Evolutionary conservation across 2,329 filamentous ascomycete species (phyloP), one percentile per base, ranked within the genome.

Genomic region (Teratosphaeria destructans): DNA sequence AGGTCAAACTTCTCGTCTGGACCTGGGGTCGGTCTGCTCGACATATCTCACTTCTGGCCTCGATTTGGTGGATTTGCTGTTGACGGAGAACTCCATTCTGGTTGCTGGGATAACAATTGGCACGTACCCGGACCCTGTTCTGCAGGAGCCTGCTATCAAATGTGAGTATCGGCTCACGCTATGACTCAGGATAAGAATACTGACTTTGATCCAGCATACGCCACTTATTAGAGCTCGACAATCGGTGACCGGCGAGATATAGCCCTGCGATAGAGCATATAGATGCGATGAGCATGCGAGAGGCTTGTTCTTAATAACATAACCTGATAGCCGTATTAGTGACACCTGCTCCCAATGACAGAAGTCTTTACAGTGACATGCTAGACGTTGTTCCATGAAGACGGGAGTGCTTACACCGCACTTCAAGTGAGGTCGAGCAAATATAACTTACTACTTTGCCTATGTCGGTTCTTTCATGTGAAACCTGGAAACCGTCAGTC

Each of bases 41-140:
- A 63, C 63, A 19, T 70, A 70, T 57, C 64, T 74, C 10, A 73
- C 75, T 5, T 71, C 73, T 0, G 76, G 75, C 0, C 59, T 80
- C 54, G 71, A 72, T n/a, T 54, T 80, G 55, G 69, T 67, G 2
- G 77, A 81, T 67, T 69, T 81, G 16, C 57, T 81, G n/a, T 67
- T 72, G 19, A 80, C 78, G 4, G 76, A 77, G 69, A 73, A 67
- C 39, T 55, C 76, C 47, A 70, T 79, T 54, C 62, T 76, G 0
- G 63, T 78, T 29, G 75, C 77, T 2, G 73, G 69, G 34, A 62
- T 71, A 5, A 67, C 73, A 56, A 62, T 74, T 47, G 57, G 75
- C 63, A 53, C 65, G 1, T 76, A 75, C 60, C 56, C 59, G 14
- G 64, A 72, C 23, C 76, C 74, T 66, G 64, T 69, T 4, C 58